A percentile compares a stretch with the other conserved stretches of the same genome.
Conservation (phyloP, 441 rosid genomes). For the Erodium moschatum region DNA sequence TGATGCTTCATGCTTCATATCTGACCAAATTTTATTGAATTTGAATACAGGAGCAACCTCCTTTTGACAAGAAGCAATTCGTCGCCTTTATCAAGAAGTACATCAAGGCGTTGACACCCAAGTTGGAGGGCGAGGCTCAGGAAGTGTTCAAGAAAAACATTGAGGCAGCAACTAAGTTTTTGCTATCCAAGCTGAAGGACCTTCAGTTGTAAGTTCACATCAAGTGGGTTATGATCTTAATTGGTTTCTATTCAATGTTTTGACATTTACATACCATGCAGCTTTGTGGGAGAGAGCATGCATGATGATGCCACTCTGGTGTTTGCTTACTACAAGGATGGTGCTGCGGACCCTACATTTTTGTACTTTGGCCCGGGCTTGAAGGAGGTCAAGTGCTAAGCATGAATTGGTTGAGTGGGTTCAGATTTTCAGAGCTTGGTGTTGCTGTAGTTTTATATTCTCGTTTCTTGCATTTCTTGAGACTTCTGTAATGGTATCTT, state of each 20-base stretch:
- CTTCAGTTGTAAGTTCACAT: conserved; percentile 66
- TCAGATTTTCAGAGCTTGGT: conserved; percentile 13
- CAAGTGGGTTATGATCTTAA: neutral
- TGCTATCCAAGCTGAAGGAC: conserved; percentile 72
- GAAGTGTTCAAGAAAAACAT: conserved; percentile 62
- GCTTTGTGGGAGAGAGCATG: conserved; percentile 98
- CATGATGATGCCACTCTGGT: conserved; percentile 60
- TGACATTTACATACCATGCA: conserved; percentile 18
- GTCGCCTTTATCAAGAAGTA: conserved; percentile 52
- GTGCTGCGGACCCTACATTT: conserved; percentile 87
- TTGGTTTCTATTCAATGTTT: neutral
- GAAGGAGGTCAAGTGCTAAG: conserved; percentile 93
- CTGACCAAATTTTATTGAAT: neutral
- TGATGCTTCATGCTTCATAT: neutral
- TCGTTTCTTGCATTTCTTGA: conserved; percentile 22
- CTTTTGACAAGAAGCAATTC: conserved; percentile 80
- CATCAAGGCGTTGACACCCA: conserved; percentile 67
- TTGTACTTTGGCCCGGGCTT: conserved; percentile 69
- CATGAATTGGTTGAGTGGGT: conserved; percentile 9
- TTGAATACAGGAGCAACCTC: conserved; percentile 72
- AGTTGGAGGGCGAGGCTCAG: conserved; percentile 48
- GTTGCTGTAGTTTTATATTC: conserved; percentile 15
- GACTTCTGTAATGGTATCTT: conserved; percentile 5
- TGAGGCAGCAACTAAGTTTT: conserved; percentile 80
- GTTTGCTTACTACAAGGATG: conserved; percentile 94